A percentile compares a stretch with the other conserved stretches of the same genome.
These are phyloP conservation scores for Monosporozyma solicola DNA, from an alignment of 805 yeast species.

Conservation along the genomic window DNA sequence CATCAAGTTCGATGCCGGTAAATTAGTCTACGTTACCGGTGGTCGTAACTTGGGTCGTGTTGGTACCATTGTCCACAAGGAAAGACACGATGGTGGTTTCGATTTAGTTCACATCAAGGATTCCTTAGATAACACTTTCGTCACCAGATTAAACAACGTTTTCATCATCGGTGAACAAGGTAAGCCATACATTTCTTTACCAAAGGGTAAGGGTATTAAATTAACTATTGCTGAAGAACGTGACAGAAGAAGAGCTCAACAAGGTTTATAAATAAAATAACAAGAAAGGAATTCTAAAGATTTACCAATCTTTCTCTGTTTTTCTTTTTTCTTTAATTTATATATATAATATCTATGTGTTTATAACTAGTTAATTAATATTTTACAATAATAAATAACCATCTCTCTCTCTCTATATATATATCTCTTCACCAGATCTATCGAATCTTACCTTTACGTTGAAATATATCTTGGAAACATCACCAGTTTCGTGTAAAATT, in stretches of 20 bases:
- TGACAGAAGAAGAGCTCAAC: slow-evolving; percentile 92
- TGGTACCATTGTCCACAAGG: slow-evolving; percentile 93
- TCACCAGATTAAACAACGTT: slow-evolving; percentile 88
- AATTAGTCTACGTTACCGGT: slow-evolving; percentile 88
- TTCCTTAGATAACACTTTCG: slow-evolving; percentile 87
- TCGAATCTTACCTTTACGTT: too few species aligned
- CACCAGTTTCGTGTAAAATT: too few species aligned
- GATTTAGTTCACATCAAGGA: slow-evolving; percentile 96
- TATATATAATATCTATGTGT: neutral
- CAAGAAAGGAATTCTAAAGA: neutral
- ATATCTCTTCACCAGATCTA: neutral
- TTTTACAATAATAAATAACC: neutral
- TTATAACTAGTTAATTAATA: neutral
- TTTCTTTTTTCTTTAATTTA: neutral
- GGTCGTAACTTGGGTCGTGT: slow-evolving; percentile 98
- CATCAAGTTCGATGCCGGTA: slow-evolving; percentile 90
- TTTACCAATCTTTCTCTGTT: neutral
- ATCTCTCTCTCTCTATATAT: neutral
- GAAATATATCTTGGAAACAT: too few species aligned
- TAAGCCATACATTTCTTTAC: slow-evolving; percentile 89
- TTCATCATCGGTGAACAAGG: slow-evolving; percentile 93
- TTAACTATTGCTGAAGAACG: slow-evolving; percentile 94
- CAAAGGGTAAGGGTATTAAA: slow-evolving; percentile 99
- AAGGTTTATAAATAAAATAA: slow-evolving; percentile 38
- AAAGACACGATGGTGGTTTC: slow-evolving; percentile 97